Conservation (phyloP, 75 land plant genomes). For the Chamaecyparis obtusa region DNA sequence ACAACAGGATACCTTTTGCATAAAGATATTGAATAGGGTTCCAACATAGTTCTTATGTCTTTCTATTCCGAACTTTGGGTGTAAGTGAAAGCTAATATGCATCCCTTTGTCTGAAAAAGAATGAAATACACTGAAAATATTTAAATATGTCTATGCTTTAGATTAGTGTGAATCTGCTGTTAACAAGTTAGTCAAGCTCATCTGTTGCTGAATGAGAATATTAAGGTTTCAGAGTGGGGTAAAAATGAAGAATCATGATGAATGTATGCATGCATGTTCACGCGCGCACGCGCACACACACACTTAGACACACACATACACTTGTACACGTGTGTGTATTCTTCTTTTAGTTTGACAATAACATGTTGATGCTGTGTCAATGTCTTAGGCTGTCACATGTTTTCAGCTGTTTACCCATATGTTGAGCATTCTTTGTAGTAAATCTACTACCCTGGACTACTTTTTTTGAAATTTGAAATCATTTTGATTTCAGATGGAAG, state of each 20-base stretch:
- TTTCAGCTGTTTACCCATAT: neutral
- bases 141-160: neutral
- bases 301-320: too few relatives aligned
- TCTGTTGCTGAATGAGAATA: neutral
- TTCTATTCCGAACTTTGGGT: neutral
- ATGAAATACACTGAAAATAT: neutral
- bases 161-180: neutral
- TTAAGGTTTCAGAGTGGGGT: neutral
- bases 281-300: too few relatives aligned
- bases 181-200: neutral
- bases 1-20: neutral
- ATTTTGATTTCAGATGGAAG: slow-evolving; percentile 48
- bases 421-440: neutral
- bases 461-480: neutral
- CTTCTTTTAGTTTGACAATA: neutral
- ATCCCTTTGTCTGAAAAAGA: neutral
- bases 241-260: neutral
- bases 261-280: too few relatives aligned
- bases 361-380: neutral
- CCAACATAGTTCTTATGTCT: neutral
- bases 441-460: neutral
- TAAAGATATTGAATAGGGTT: neutral
- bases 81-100: neutral
- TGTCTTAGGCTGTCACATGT: neutral
- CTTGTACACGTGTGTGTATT: neutral